Evolutionary conservation across 495 filamentous ascomycete species (phyloP).

Genomic region (Xylaria grammica): DNA sequence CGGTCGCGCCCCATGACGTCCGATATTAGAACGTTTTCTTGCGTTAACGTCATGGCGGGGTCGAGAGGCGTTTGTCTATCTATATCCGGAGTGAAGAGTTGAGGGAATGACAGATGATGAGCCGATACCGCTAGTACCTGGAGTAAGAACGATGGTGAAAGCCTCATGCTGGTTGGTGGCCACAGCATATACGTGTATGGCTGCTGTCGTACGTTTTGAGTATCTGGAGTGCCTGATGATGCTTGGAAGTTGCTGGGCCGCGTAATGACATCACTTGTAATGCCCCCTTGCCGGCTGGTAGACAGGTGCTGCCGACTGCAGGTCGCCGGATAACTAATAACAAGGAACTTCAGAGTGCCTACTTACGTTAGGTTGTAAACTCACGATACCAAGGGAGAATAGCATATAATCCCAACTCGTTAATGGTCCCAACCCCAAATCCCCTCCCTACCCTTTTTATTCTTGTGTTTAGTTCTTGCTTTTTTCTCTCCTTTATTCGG

Average conservation of each 20-base stretch:
- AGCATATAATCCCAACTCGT: too few species aligned
- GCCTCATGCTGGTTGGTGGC: slow-evolving; percentile 28
- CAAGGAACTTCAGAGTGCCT: too few species aligned
- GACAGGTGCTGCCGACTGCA: background rate
- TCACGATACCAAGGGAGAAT: too few species aligned
- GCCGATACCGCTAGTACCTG: slow-evolving; percentile 27
- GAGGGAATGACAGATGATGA: slow-evolving; percentile 24
- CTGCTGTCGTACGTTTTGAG: background rate
- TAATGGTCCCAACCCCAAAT: too few species aligned
- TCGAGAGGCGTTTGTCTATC: slow-evolving; percentile 40
- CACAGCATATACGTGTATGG: background rate
- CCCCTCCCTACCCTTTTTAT: too few species aligned
- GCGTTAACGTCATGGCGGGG: slow-evolving; percentile 40
- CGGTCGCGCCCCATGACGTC: slow-evolving; percentile 86
- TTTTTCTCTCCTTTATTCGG: too few species aligned
- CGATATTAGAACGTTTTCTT: slow-evolving; percentile 65
- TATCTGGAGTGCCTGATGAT: background rate
- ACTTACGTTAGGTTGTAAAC: too few species aligned
- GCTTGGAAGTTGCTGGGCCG: slow-evolving; percentile 5
- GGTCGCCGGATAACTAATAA: background rate
- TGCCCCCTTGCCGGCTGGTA: background rate
- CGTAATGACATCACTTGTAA: slow-evolving; percentile 14
- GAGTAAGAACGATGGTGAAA: slow-evolving; percentile 21
- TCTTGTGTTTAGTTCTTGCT: too few species aligned
- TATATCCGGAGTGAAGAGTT: slow-evolving; percentile 9